phyloP scores from a whole-genome alignment of 129 eudicot species.

The Saposhnikovia divaricata region DNA sequence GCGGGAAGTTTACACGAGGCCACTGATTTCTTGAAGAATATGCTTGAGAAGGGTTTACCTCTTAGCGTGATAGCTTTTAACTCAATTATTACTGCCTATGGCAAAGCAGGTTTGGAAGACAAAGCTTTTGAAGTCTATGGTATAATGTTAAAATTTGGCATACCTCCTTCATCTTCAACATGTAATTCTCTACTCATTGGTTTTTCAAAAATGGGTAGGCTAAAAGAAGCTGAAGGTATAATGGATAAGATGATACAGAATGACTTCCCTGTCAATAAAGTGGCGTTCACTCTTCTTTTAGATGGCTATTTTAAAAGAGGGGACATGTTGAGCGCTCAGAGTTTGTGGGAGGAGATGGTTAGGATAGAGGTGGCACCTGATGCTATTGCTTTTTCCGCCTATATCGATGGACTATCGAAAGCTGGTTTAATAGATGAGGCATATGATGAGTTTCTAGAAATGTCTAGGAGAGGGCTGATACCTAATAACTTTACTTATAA shows the following conservation, averaged over 20 bases:
- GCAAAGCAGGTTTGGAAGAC: slow-evolving; percentile 60
- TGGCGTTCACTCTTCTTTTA: slow-evolving; percentile 64
- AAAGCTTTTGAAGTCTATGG: slow-evolving; percentile 66
- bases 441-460: slow-evolving; percentile 37
- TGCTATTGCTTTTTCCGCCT: slow-evolving; percentile 76
- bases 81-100: slow-evolving; percentile 65
- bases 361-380: slow-evolving; percentile 54
- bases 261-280: slow-evolving; percentile 55
- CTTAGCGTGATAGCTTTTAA: slow-evolving; percentile 61
- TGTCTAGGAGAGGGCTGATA: slow-evolving; percentile 57
- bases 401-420: slow-evolving; percentile 65
- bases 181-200: slow-evolving; percentile 68
- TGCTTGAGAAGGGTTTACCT: slow-evolving; percentile 68
- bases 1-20: slow-evolving; percentile 68
- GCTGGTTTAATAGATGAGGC: slow-evolving; percentile 66
- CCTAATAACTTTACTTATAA: slow-evolving; percentile 80
- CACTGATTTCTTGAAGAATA: slow-evolving; percentile 36
- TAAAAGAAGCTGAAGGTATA: slow-evolving; percentile 60
- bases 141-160: slow-evolving; percentile 55
- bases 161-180: slow-evolving; percentile 58
- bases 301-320: slow-evolving; percentile 65
- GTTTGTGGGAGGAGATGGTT: slow-evolving; percentile 63
- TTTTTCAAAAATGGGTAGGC: slow-evolving; percentile 53
- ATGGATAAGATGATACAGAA: slow-evolving; percentile 53
- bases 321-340: slow-evolving; percentile 62